Conservation (phyloP, 306 rosid species). For the Crotalaria pallida region DNA sequence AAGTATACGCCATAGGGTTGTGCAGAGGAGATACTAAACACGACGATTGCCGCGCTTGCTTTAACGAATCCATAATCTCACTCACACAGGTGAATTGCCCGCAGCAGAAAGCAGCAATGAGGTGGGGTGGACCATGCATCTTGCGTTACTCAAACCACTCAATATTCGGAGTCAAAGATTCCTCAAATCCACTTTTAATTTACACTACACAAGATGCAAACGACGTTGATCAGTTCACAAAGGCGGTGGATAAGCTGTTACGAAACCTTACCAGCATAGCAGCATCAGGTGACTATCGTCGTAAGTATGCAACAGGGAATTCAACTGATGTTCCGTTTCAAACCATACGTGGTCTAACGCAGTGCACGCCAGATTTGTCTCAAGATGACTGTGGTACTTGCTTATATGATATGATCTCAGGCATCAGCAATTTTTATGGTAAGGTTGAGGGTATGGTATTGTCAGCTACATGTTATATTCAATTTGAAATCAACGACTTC, state of each 20-base stretch:
- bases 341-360: slow-evolving; percentile 3
- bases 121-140: slow-evolving; percentile 1
- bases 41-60: slow-evolving; percentile 20
- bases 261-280: neutral
- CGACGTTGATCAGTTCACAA: neutral
- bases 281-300: neutral
- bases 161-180: neutral
- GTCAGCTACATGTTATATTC: slow-evolving; percentile 11
- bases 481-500: neutral
- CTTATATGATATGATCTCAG: neutral
- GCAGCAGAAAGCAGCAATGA: slow-evolving; percentile 39
- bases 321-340: neutral
- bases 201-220: neutral
- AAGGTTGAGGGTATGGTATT: neutral
- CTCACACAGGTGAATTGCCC: slow-evolving; percentile 26
- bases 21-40: slow-evolving; percentile 39
- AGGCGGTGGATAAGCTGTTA: neutral
- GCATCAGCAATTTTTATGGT: neutral
- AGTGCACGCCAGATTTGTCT: slow-evolving; percentile 38
- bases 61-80: neutral
- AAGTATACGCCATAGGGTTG: slow-evolving; percentile 19
- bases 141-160: slow-evolving; percentile 21
- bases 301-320: neutral
- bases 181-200: accelerated
- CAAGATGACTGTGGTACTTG: slow-evolving; percentile 4